Conservation (phyloP, 1,139 yeast genomes). For the Sugiyamaella novakii region DNA sequence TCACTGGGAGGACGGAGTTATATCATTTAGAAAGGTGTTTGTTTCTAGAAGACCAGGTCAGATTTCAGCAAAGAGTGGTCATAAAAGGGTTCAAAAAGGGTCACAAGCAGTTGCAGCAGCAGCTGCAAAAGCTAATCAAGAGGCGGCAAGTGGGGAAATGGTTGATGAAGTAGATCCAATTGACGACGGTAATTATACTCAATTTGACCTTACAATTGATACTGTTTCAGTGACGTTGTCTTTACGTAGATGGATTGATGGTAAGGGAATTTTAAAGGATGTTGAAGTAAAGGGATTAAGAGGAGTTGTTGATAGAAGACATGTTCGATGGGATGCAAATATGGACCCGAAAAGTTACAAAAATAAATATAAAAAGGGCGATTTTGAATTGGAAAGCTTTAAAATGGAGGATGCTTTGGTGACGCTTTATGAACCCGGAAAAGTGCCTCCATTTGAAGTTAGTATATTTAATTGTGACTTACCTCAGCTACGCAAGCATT, state of each 20-base stretch:
- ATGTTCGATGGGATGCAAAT: conserved; percentile 77
- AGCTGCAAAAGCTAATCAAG: conserved; percentile 33
- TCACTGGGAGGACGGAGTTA: conserved; percentile 87
- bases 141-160: conserved; percentile 25
- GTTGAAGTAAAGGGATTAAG: conserved; percentile 82
- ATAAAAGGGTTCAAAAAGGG: conserved; percentile 56
- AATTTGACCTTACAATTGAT: conserved; percentile 87
- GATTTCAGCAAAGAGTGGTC: too few relatives aligned
- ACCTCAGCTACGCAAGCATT: conserved; percentile 79
- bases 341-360: conserved; percentile 83
- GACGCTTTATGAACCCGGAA: conserved; percentile 74
- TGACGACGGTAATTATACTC: conserved; percentile 95
- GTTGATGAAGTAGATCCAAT: conserved; percentile 33
- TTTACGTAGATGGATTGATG: conserved; percentile 84
- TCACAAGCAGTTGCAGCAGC: conserved; percentile 70
- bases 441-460: conserved; percentile 78
- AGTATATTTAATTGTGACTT: conserved; percentile 85
- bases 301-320: conserved; percentile 89
- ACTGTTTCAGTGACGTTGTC: conserved; percentile 80
- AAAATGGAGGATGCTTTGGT: conserved; percentile 82
- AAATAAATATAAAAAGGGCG: conserved; percentile 77
- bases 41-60: conserved; percentile 76
- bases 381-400: conserved; percentile 85
- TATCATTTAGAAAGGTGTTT: conserved; percentile 80
- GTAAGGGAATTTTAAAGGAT: conserved; percentile 82